Percentiles rank a stretch among this genome's conserved stretches.
Conservation (phyloP, 2,329 filamentous ascomycete genomes). For the Fusarium irregulare region DNA sequence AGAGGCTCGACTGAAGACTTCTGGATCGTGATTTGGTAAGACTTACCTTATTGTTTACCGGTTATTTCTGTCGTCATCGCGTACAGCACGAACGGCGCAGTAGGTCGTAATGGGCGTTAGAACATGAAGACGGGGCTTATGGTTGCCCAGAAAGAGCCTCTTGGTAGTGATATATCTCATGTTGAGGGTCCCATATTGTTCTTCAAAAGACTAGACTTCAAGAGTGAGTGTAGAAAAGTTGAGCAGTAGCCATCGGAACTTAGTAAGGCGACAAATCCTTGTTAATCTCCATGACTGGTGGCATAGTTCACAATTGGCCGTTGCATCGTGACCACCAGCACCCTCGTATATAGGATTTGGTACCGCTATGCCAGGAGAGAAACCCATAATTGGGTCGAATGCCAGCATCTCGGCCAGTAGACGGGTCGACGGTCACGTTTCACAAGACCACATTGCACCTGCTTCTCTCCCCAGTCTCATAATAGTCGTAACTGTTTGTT, state of each 20-base stretch:
- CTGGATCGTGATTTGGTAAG: background rate
- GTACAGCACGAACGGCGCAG: background rate
- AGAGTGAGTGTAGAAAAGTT: background rate
- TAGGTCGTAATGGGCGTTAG: background rate
- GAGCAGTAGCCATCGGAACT: background rate
- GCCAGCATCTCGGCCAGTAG: slow-evolving; percentile 12
- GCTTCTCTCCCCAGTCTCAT: slow-evolving; percentile 21
- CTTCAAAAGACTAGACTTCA: background rate
- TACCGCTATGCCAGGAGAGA: background rate
- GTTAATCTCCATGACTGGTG: background rate
- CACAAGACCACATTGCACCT: background rate
- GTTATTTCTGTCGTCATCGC: background rate
- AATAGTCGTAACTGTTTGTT: slow-evolving; percentile 29
- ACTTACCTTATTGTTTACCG: background rate
- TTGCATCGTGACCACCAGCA: background rate
- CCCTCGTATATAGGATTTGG: background rate
- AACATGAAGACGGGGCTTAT: background rate
- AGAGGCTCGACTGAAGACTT: background rate
- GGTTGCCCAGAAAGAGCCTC: background rate
- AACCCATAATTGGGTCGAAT: slow-evolving; percentile 13
- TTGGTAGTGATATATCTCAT: background rate
- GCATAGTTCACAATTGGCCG: background rate
- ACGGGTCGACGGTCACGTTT: slow-evolving; percentile 26
- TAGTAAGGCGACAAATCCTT: background rate
- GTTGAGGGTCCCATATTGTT: background rate